Evolutionary conservation across 164 flowering plant genomes (phyloP), one percentile per base, ranked within the genome.

Genomic region (Sextonia rubra): DNA sequence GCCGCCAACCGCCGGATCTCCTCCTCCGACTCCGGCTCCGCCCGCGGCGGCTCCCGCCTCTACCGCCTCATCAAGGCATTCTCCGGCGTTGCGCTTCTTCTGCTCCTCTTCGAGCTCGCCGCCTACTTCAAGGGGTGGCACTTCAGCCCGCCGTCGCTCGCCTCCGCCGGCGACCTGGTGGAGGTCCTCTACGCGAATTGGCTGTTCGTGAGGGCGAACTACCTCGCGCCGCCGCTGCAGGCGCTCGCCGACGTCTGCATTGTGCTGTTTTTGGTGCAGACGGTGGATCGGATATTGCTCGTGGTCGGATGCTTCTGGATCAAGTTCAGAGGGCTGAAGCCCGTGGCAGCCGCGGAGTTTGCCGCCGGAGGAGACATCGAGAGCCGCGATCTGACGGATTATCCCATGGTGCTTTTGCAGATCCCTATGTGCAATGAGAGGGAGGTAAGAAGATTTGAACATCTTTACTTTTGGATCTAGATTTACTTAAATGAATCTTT

Each of bases 391-490:
- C 76, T 60, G 30, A 83, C 81, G 69, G 89, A 86, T 72, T 91
- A 85, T 77, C 98, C 99, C 0, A 92, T 93, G 99, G 98, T 90
- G 65, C 71, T 95, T 69, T 78, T 93, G 48, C 99, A 95, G 87
- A 92, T 95, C 22, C 98, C 99, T 0, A 95, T 93, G 99, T 93
- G 99, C 85, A 95, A 95, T 68, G 99, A 93, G 86, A 88, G 85
- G 92, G 99, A 95, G 98, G 99, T 93, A 87, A 91, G 92, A 77
- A 69, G 78, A 84, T 80, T 88, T 88, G 90, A 89, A 88, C 82
- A 9, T 72, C 75, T 69, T 58, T 65, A 9, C 69, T 5, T 18
- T 44, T 20, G 18, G 12, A 62, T 61, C 27, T 70, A 9, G 44
- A 32, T 32, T 3, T 12, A 56, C 22, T 17, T n/a, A 18, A 58